Base-by-base conservation (phyloP, 108 stramenopile genomes). In the Halocafeteria seosinensis region DNA sequence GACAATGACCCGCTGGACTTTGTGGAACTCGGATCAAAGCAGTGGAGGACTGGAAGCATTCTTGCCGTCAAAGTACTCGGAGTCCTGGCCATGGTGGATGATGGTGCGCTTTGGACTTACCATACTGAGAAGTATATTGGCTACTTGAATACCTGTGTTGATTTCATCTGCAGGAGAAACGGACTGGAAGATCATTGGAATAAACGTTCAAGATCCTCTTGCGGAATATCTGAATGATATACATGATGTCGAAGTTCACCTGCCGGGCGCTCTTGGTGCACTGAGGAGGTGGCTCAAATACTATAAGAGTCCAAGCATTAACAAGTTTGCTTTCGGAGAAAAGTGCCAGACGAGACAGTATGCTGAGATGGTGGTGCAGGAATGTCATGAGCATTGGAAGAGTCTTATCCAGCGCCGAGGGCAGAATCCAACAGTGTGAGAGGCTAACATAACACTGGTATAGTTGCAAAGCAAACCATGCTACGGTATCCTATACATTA, bases 241-340 rank as follows among this genome's bases (percentile, higher is more conserved):
- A 55, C 78, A 89, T 42, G 95, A 97, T 69, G 91, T 97, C 50
- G 88, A 93, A 73, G 70, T 76, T 61, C 76, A 89, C 53, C 9
- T 90, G 76, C 88, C 82, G 34, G 95, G 95, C 52, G 87, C 91
- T 63, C 79, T 92, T 37, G 92, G 92, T 75, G 23, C 24, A 1
- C 27, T 67, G 24, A 32, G 59, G 27, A 26, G 50, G 38, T 97
- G 95, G 95, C 94, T 97, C 87, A 86, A 91, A 61, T 95, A 92
- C 93, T 99, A 99, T 87, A 99, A 99, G 86, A 94, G 93, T 26
- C 93, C 98, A 23, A 26, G 4, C 5, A 28, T 95, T 64, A 98
- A 98, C 81, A 87, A 62, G 21, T 95, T 98, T 74, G 96, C 92
- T 62, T 98, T 94, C 65, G 98, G 92, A 62, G 98, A 95, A 74